Evolutionary conservation across 2,329 filamentous ascomycete genomes (phyloP).

Genomic region (Aspergillus carbonarius): DNA sequence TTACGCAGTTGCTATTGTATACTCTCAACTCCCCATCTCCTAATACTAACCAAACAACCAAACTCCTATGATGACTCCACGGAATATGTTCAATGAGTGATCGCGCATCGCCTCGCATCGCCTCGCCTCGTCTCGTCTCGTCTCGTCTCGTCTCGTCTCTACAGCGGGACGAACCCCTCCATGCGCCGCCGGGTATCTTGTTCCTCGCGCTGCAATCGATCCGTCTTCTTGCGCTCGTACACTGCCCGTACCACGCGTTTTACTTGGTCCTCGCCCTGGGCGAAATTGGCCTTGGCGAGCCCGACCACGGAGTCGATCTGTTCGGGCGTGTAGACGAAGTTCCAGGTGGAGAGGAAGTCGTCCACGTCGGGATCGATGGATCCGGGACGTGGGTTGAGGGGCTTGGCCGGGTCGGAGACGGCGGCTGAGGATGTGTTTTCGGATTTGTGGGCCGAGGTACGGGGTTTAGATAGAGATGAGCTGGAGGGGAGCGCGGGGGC

Average conservation of each 20-base stretch:
- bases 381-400: slow-evolving; percentile 55
- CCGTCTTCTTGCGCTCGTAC: slow-evolving; percentile 83
- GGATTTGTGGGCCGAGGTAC: slow-evolving; percentile 23
- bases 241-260: slow-evolving; percentile 78
- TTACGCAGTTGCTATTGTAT: too few relatives aligned
- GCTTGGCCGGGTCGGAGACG: slow-evolving; percentile 19
- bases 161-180: slow-evolving; percentile 32
- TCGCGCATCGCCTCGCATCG: too few relatives aligned
- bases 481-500: slow-evolving; percentile 32
- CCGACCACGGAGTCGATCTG: slow-evolving; percentile 83
- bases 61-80: too few relatives aligned
- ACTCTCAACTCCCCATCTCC: too few relatives aligned
- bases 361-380: slow-evolving; percentile 75
- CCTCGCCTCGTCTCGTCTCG: too few relatives aligned
- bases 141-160: too few relatives aligned
- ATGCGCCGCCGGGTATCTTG: slow-evolving; percentile 24
- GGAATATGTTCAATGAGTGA: neutral
- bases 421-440: slow-evolving; percentile 18
- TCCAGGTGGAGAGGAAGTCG: slow-evolving; percentile 95
- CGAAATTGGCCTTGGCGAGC: slow-evolving; percentile 82
- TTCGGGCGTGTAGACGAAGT: slow-evolving; percentile 90
- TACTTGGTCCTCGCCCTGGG: slow-evolving; percentile 76
- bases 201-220: slow-evolving; percentile 34
- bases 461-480: slow-evolving; percentile 24
- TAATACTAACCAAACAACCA: too few relatives aligned